Conservation (phyloP, 192 early-diverging fungal species). For the Rhizoclosmatium sp. region DNA sequence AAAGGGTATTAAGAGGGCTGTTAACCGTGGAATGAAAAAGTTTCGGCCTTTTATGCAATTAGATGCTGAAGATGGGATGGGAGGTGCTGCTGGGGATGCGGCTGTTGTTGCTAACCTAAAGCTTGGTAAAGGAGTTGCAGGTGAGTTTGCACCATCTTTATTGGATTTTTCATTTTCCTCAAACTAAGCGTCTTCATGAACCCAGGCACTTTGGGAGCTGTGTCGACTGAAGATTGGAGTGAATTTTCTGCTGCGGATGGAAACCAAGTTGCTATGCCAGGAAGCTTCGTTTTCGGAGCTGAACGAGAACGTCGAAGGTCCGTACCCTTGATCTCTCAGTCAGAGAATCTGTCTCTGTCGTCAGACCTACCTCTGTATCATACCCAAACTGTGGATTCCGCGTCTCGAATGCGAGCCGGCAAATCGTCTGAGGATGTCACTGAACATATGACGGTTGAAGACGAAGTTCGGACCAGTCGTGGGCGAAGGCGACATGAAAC, state of each 20-base stretch:
- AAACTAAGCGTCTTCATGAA: not conserved
- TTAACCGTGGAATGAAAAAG: slow-evolving; percentile 39
- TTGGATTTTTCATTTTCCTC: not conserved
- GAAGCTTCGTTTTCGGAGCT: slow-evolving; percentile 24
- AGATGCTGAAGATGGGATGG: not conserved
- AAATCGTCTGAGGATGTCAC: slow-evolving; percentile 12
- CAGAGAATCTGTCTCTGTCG: slow-evolving; percentile 4
- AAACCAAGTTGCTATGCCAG: slow-evolving; percentile 22
- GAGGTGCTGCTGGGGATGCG: not conserved
- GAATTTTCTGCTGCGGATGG: not conserved
- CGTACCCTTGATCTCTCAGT: slow-evolving; percentile 5
- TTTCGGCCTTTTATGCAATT: slow-evolving; percentile 34
- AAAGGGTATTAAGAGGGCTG: slow-evolving; percentile 34
- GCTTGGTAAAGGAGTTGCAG: slow-evolving; percentile 31
- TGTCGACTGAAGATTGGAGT: slow-evolving; percentile 29
- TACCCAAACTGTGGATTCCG: not conserved
- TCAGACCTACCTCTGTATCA: slow-evolving; percentile 27
- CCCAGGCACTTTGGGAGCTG: not conserved
- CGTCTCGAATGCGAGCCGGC: not conserved
- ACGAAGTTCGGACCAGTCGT: slow-evolving; percentile 5
- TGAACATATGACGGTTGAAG: not conserved
- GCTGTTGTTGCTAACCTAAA: slow-evolving; percentile 10
- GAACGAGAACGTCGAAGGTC: slow-evolving; percentile 9
- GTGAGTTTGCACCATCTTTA: not conserved
- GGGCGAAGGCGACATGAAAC: slow-evolving; percentile 12